phyloP scores from a whole-genome alignment of 768 basidiomycete genomes.

The Candolleomyces aberdarensis region DNA sequence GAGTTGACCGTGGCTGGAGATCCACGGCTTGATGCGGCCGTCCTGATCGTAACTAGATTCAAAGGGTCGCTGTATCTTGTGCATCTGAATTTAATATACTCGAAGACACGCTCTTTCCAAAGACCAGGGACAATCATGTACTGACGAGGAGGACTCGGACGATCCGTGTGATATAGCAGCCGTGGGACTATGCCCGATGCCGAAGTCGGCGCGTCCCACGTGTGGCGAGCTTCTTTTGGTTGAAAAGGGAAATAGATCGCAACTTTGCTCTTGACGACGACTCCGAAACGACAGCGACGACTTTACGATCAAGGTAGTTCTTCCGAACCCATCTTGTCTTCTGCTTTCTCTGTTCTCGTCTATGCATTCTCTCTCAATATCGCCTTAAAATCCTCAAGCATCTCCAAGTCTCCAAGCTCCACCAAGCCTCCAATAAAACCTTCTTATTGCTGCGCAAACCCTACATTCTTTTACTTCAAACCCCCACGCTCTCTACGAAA shows the following conservation, averaged over 20 bases:
- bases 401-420: not conserved
- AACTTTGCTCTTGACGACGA: conserved; percentile 5
- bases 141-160: too few species aligned
- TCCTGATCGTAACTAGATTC: too few species aligned
- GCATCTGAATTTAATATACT: too few species aligned
- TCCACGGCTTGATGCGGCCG: too few species aligned
- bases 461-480: conserved; percentile 2
- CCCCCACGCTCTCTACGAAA: not conserved
- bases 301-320: not conserved
- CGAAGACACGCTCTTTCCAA: too few species aligned
- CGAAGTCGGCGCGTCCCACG: too few species aligned
- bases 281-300: conserved; percentile 3
- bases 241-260: not conserved
- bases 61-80: too few species aligned
- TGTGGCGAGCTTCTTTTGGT: not conserved
- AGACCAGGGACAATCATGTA: too few species aligned
- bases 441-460: not conserved
- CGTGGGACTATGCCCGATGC: too few species aligned
- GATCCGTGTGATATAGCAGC: too few species aligned
- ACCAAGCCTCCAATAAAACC: not conserved
- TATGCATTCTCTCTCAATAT: not conserved
- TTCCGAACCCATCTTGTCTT: not conserved
- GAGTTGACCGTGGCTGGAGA: too few species aligned
- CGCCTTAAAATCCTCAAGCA: not conserved
- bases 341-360: not conserved